phyloP scores from a whole-genome alignment of 495 filamentous ascomycete species.

The Tuber microsphaerosporum region DNA sequence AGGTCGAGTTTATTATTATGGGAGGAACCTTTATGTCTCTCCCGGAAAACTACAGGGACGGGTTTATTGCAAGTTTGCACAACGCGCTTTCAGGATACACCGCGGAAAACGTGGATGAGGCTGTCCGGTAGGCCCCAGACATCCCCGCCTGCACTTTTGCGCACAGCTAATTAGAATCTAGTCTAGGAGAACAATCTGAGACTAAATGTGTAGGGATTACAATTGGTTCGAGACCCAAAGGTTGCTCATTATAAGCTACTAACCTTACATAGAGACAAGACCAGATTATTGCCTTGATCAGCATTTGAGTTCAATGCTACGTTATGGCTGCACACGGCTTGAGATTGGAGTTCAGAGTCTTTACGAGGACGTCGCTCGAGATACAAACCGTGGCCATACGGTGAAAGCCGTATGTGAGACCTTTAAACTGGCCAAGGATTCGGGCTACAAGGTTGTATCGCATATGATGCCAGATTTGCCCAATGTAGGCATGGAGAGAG shows the following conservation, averaged over 20 bases:
- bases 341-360: constrained; percentile 94
- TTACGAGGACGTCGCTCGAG: constrained; percentile 96
- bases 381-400: constrained; percentile 95
- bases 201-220: constrained; percentile 94
- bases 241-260: not conserved
- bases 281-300: constrained; percentile 93
- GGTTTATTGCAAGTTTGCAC: constrained; percentile 91
- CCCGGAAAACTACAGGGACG: constrained; percentile 75
- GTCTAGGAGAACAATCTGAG: constrained; percentile 40
- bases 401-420: constrained; percentile 91
- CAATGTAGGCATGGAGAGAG: constrained; percentile 96
- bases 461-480: constrained; percentile 99
- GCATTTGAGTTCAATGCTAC: constrained; percentile 86
- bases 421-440: constrained; percentile 89
- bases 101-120: constrained; percentile 85
- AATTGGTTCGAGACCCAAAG: constrained; percentile 47
- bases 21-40: constrained; percentile 98
- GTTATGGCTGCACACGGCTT: constrained; percentile 90
- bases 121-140: constrained; percentile 65
- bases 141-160: not conserved
- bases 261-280: constrained; percentile 58
- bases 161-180: constrained; percentile 61
- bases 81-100: constrained; percentile 93
- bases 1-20: constrained; percentile 99
- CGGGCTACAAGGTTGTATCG: constrained; percentile 95